phyloP scores from a whole-genome alignment of 257 asterid genomes.

The Solanum sejunctum region DNA sequence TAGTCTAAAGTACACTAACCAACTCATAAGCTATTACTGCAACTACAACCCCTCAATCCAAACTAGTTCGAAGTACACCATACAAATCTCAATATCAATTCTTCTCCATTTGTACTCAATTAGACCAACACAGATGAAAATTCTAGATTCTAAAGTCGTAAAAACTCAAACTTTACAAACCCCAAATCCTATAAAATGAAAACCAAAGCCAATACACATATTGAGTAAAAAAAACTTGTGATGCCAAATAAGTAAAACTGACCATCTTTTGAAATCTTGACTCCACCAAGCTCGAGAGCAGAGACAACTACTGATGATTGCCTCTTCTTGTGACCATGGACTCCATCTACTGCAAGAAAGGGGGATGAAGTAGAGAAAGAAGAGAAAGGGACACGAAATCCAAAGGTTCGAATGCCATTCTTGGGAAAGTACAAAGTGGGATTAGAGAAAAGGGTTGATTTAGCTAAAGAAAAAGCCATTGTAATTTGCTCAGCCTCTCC shows the following conservation, averaged over 20 bases:
- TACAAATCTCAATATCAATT: background rate
- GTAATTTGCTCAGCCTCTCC: background rate
- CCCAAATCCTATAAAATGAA: background rate
- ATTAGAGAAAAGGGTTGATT: conserved; percentile 29
- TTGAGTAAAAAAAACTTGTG: background rate
- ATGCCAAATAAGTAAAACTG: background rate
- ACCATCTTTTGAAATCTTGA: conserved; percentile 26
- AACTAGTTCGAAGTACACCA: background rate
- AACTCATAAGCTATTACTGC: background rate
- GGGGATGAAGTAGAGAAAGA: conserved; percentile 24
- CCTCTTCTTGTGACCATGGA: conserved; percentile 20
- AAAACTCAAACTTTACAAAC: background rate
- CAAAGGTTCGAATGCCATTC: conserved; percentile 17
- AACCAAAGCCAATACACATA: background rate
- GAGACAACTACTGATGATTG: conserved; percentile 25
- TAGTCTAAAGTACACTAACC: background rate
- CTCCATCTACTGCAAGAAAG: conserved; percentile 1
- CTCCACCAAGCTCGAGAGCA: conserved; percentile 42
- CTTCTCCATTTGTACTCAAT: background rate
- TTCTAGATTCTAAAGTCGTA: background rate
- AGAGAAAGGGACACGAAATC: conserved; percentile 14
- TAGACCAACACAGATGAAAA: background rate
- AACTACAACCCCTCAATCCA: background rate
- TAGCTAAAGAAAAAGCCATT: conserved; percentile 49
- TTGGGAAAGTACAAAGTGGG: conserved; percentile 18